Evolutionary conservation across 352 stramenopile genomes (phyloP).

Genomic region (Globisporangium viniferum): DNA sequence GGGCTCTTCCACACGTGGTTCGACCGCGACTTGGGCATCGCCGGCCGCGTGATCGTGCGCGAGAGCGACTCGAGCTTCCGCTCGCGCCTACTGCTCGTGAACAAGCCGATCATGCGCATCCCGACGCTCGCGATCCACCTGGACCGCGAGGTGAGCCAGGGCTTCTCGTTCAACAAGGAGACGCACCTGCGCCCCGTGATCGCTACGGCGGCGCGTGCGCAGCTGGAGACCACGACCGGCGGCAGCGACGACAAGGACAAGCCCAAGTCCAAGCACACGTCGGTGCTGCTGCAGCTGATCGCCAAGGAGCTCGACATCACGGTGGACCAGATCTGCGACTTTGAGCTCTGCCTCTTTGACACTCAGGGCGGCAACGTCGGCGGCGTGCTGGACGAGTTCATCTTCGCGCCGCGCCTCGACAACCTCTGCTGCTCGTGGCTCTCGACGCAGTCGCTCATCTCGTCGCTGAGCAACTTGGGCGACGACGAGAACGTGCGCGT

Average conservation of each 20-base stretch:
- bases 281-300: constrained; percentile 90
- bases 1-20: constrained; percentile 99
- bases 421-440: constrained; percentile 97
- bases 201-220: constrained; percentile 69
- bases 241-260: constrained; percentile 38
- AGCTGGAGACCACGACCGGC: constrained; percentile 73
- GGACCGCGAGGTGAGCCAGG: constrained; percentile 83
- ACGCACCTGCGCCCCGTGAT: constrained; percentile 95
- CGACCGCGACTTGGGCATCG: constrained; percentile 94
- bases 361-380: constrained; percentile 91
- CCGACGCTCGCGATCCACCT: constrained; percentile 98
- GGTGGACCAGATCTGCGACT: constrained; percentile 92
- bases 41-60: constrained; percentile 90
- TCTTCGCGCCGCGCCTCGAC: constrained; percentile 96
- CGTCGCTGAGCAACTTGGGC: constrained; percentile 68
- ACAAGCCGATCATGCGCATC: constrained; percentile 94
- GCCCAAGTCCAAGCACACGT: constrained; percentile 85
- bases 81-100: constrained; percentile 89
- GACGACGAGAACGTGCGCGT: constrained; percentile 87
- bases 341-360: constrained; percentile 97
- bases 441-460: constrained; percentile 78
- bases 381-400: constrained; percentile 93
- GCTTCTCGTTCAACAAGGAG: constrained; percentile 96
- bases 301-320: constrained; percentile 87
- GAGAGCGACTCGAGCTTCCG: constrained; percentile 68